Evolutionary conservation across 2,329 filamentous ascomycete species (phyloP), one percentile per base, ranked within the genome.

Genomic region (Lachnellula occidentalis): DNA sequence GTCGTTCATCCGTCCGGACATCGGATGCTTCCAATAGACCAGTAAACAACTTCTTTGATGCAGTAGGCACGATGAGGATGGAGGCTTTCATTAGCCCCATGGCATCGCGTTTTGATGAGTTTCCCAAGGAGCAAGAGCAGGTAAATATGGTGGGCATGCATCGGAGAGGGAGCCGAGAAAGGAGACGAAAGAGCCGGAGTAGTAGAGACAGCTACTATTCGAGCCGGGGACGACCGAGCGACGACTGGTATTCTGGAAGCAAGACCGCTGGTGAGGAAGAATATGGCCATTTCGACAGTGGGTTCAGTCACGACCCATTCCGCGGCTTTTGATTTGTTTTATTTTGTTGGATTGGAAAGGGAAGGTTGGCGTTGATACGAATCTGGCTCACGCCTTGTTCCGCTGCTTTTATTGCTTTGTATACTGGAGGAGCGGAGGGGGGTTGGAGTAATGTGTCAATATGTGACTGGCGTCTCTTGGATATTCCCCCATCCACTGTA

Each of bases 61-160:
- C 88, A 1, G 86, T 95, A 55, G 91, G 92, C 1, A 97, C 92
- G 2, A 84, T 97, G 46, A 84, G 94, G 27, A 97, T 99, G 92
- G 92, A 97, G 71, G 94, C 94, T 0, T 99, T 97, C 70, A 95
- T 99, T 62, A 83, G 77, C 63, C 83, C 83, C 0, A 69, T 85
- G 11, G 74, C 79, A 11, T 56, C 55, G 8, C 52, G 59, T 14
- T 67, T 67, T 45, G 65, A 68, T 27, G 65, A 68, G 36, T 65
- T 52, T 50, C 65, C 64, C 3, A 60, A 69, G 46, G 66, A 69
- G 56, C 60, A 65, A 53, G 67, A 67, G 39, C 66, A 69, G 50
- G 66, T 69, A 62, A 59, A 65, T 27, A 51, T 65, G 43, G 54
- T 62, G 1, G 62, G 60, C 5, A 57, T 59, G 48, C 60, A 64